Evolutionary conservation across 2,329 filamentous ascomycete species (phyloP).

Genomic region (Endocalyx cinctus): DNA sequence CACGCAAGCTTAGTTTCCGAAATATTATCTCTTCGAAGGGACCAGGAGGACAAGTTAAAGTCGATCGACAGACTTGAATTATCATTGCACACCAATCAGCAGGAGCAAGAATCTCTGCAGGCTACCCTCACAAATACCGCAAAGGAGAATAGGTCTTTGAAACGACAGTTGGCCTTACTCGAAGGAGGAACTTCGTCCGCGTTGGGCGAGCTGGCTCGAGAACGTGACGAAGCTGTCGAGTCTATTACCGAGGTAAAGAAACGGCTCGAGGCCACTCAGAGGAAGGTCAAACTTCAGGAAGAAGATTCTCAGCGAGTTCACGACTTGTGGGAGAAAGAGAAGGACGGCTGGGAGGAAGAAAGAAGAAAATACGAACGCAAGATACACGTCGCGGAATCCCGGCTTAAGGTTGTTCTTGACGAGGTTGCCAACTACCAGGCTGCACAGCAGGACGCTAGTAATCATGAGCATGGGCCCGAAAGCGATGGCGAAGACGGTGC

Average conservation of each 20-base stretch:
- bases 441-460: constrained; percentile 44
- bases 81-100: constrained; percentile 63
- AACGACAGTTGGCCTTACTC: constrained; percentile 78
- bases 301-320: constrained; percentile 78
- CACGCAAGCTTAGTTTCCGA: constrained; percentile 94
- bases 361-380: constrained; percentile 77
- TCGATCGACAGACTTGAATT: constrained; percentile 82
- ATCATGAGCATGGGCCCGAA: constrained; percentile 37
- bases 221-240: constrained; percentile 80
- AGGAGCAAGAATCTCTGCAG: constrained; percentile 70
- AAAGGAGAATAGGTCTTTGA: constrained; percentile 75
- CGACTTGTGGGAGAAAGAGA: constrained; percentile 78
- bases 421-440: constrained; percentile 73
- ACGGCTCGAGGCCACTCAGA: constrained; percentile 73
- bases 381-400: constrained; percentile 83
- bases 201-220: constrained; percentile 74
- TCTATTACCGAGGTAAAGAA: constrained; percentile 66
- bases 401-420: constrained; percentile 77
- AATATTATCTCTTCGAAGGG: constrained; percentile 79
- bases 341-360: constrained; percentile 78
- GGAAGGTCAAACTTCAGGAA: constrained; percentile 72
- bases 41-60: constrained; percentile 84
- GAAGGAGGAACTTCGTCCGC: constrained; percentile 87
- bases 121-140: constrained; percentile 56
- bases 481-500: constrained; percentile 58